Conservation (phyloP, 306 rosid species). For the Vachellia collinsii region DNA sequence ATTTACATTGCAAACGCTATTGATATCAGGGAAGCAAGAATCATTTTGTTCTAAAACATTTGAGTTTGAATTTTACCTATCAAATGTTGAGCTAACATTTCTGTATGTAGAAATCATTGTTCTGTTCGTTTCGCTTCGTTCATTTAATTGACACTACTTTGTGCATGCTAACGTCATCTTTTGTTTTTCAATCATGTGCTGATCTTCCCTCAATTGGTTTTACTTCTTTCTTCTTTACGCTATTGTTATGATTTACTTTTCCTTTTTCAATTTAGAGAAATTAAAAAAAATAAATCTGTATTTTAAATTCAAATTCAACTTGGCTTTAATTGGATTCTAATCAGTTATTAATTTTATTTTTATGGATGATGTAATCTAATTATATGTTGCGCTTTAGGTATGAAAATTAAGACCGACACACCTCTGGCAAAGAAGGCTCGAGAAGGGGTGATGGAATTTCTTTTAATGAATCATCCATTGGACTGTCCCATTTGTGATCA, state of each 20-base stretch:
- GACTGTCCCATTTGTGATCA: slow-evolving; percentile 99
- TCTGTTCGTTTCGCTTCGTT: slow-evolving; percentile 11
- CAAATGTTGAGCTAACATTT: neutral
- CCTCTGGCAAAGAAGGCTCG: slow-evolving; percentile 98
- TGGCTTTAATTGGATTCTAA: slow-evolving; percentile 23
- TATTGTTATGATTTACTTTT: neutral
- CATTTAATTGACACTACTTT: neutral
- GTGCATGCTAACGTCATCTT: neutral
- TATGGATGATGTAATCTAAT: slow-evolving; percentile 33
- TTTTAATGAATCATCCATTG: slow-evolving; percentile 97
- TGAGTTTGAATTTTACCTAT: neutral
- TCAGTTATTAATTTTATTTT: slow-evolving; percentile 25
- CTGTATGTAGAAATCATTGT: neutral
- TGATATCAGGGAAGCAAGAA: neutral
- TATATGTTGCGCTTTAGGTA: slow-evolving; percentile 55
- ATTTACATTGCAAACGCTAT: slow-evolving; percentile 6
- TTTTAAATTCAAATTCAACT: slow-evolving; percentile 23
- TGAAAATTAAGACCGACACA: slow-evolving; percentile 97
- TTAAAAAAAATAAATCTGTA: neutral
- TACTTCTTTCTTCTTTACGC: neutral
- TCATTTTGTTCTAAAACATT: neutral
- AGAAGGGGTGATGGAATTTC: slow-evolving; percentile 99
- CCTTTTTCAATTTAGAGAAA: neutral
- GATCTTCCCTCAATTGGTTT: slow-evolving; percentile 4
- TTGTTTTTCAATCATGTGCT: neutral